These are phyloP conservation scores for Penicillium taxi DNA, from an alignment of 495 filamentous ascomycete genomes.

Conservation along the genomic window DNA sequence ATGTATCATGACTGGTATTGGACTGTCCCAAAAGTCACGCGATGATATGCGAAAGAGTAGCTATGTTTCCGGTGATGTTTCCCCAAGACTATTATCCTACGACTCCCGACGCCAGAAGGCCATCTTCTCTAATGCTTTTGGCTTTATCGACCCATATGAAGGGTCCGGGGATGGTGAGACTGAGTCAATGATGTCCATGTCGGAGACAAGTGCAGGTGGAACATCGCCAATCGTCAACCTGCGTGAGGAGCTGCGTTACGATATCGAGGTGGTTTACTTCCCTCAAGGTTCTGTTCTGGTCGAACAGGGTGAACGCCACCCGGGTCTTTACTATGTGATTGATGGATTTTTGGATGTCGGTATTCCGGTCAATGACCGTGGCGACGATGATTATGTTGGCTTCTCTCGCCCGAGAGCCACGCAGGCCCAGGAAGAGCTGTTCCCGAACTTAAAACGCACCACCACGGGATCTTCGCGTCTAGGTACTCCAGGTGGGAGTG, in stretches of 20 bases:
- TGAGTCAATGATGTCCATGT: conserved; percentile 71
- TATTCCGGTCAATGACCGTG: conserved; percentile 53
- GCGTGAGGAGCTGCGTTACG: conserved; percentile 68
- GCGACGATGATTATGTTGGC: conserved; percentile 36
- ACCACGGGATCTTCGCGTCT: conserved; percentile 41
- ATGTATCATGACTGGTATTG: conserved; percentile 93
- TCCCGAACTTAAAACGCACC: conserved; percentile 44
- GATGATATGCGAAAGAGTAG: conserved; percentile 53
- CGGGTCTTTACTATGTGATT: conserved; percentile 94
- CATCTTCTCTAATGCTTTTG: conserved; percentile 81
- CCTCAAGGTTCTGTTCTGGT: conserved; percentile 92
- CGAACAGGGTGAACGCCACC: conserved; percentile 91
- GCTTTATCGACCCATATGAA: conserved; percentile 87
- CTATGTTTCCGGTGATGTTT: conserved; percentile 66
- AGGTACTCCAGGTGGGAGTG: conserved; percentile 22
- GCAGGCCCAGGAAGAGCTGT: conserved; percentile 34
- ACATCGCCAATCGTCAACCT: conserved; percentile 51
- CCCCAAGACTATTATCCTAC: conserved; percentile 76
- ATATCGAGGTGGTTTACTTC: conserved; percentile 97
- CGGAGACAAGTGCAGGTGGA: conserved; percentile 47
- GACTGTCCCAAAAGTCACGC: conserved; percentile 57
- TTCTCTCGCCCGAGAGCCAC: conserved; percentile 20
- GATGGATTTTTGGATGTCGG: conserved; percentile 95
- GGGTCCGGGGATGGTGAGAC: conserved; percentile 73
- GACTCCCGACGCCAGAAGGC: conserved; percentile 80